Evolutionary conservation across 73 alveolate genomes (phyloP).

Genomic region (Paramecium primaurelia): DNA sequence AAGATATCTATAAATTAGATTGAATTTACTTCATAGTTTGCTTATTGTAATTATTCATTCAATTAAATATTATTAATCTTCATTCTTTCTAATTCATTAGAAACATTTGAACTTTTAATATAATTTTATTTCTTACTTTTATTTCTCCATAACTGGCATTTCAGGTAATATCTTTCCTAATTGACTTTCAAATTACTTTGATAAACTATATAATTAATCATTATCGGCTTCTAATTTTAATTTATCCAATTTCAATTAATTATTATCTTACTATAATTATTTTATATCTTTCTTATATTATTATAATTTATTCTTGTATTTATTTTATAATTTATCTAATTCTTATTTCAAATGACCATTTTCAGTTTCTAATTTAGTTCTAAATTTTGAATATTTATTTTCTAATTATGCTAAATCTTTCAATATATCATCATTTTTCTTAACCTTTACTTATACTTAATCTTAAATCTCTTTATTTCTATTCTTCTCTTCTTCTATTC

Average conservation of each 20-base stretch:
- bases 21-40: conserved; percentile 17
- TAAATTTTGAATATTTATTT: not conserved
- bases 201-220: not conserved
- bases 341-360: not conserved
- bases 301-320: not conserved
- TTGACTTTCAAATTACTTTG: not conserved
- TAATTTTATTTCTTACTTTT: not conserved
- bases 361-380: conserved; percentile 29
- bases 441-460: not conserved
- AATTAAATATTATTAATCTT: not conserved
- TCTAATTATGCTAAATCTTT: conserved; percentile 14
- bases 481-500: not conserved
- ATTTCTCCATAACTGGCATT: conserved; percentile 11
- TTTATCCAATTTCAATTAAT: not conserved
- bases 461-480: not conserved
- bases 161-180: conserved; percentile 19
- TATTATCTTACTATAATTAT: not conserved
- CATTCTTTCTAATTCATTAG: conserved; percentile 4
- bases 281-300: not conserved
- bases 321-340: not conserved
- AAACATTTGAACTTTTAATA: not conserved
- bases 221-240: conserved; percentile 4
- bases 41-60: conserved; percentile 1
- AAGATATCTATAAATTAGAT: not conserved
- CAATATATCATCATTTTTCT: conserved; percentile 18